Evolutionary conservation across 2,329 filamentous ascomycete species (phyloP).

Genomic region (Penicillium rolfsii): DNA sequence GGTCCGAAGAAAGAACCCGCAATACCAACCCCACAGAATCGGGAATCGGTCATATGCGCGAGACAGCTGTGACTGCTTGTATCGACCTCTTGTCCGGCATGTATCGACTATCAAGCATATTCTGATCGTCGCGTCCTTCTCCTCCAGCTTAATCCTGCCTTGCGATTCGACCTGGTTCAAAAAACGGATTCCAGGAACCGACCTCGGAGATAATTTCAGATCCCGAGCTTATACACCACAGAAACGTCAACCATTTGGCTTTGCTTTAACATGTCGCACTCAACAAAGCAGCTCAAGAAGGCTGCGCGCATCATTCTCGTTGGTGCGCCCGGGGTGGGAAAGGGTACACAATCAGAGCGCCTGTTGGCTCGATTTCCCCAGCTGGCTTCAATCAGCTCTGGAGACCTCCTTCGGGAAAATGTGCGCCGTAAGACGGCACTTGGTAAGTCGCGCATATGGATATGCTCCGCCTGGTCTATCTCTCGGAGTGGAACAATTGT

Average conservation of each 20-base stretch:
- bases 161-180: background rate
- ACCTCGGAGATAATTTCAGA: constrained; percentile 10
- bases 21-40: constrained; percentile 34
- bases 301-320: constrained; percentile 93
- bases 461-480: background rate
- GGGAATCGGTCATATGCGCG: constrained; percentile 23
- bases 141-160: background rate
- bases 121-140: background rate
- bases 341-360: constrained; percentile 92
- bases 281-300: constrained; percentile 63
- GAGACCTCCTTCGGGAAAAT: constrained; percentile 89
- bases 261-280: constrained; percentile 33
- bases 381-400: constrained; percentile 88
- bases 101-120: constrained; percentile 12
- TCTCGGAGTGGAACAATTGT: background rate
- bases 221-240: constrained; percentile 9
- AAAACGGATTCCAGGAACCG: constrained; percentile 17
- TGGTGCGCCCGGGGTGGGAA: constrained; percentile 94
- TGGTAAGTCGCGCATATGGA: constrained; percentile 57
- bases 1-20: constrained; percentile 35
- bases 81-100: constrained; percentile 10
- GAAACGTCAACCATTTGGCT: constrained; percentile 2
- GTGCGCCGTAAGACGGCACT: constrained; percentile 85
- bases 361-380: constrained; percentile 85
- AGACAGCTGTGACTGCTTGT: constrained; percentile 14